Base-by-base conservation (phyloP, 352 stramenopile genomes). In the Thalassiosira livingstoniorum region DNA sequence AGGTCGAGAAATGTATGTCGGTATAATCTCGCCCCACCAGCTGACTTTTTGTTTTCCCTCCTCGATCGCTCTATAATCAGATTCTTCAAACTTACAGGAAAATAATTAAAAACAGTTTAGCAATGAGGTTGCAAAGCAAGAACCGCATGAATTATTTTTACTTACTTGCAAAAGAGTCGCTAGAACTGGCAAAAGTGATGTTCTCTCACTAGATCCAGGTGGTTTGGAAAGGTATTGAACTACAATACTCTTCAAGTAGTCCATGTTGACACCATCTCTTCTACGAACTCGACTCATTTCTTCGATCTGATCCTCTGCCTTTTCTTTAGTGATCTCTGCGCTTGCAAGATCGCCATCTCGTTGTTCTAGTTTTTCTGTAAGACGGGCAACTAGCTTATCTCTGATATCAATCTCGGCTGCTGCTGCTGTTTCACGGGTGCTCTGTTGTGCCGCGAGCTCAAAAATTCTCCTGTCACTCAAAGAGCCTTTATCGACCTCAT, bases 171-270 rank as follows among this genome's bases (percentile, higher is more conserved):
- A 53, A n/a, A 95, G 68, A 43, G 91, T 95, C 11, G 90, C 90
- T n/a, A 95, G 67, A 75, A 95, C 91, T 32, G 88, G 89, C 29
- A 95, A 69, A n/a, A 95, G 71, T 25, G 79, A 75, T 55, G 86
- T 79, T 68, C 90, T 67, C 70, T 95, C 91, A 69, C 83, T 94
- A 39, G 90, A 92, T 2, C 91, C 91, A 35, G 90, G 86, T 23
- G 91, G 87, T 70, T 94, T 91, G 15, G 86, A 91, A 15, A 95
- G 76, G 74, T 92, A 95, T 77, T 95, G 87, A 15, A 95, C 90
- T 3, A 94, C 83, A 73, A 91, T 91, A 45, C 89, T 91, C 66
- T 95, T 95, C n/a, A 95, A 75, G 69, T 95, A 95, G 65, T 95
- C 91, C 74, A 95, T 83, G 62, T 95, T 94, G 3, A 95, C 83